Base-by-base conservation (phyloP, 2,329 filamentous ascomycete species). In the Calonectria fujianensis region DNA sequence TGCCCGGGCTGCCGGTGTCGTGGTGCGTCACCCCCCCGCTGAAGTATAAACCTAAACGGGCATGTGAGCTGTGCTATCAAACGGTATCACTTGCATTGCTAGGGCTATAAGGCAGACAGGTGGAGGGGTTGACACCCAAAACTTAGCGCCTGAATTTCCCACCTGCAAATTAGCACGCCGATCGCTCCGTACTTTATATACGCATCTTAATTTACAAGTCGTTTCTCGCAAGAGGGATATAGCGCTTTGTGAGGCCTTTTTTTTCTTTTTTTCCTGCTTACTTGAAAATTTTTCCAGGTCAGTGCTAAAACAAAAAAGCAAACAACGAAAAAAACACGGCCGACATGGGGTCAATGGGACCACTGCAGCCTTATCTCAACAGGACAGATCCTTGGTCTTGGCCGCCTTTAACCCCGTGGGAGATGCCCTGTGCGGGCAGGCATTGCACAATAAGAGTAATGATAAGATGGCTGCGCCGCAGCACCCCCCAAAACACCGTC, bases 401-500 rank as follows among this genome's bases (percentile, higher is more conserved):
- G 57, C n/a, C 24, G n/a, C n/a, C 57, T 41, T 61, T 48, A 24
- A 24, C 45, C 45, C 45, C 45, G 45, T 48, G 45, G 35, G n/a
- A 37, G 35, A 18, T 61, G 57, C 57, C 35, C 32, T 41, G 35
- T 16, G 57, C 35, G 14, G 14, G 57, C 35, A 16, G 16, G 57
- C 9, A 61, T 29, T 41, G 24, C 24, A 61, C 57, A 39, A 29
- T 61, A 61, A 61, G n/a, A 41, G 57, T 41, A 61, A 61, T 61
- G 57, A 61, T 63, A 41, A 41, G 57, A 41, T 63, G 57, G 14
- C 57, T 63, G 57, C 35, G 57, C 57, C 57, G 57, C 57, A 63
- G 24, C n/a, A 24, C 35, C 4, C 57, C 54, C 35, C 37, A 61
- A 61, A 37, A 63, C 35, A 18, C 35, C 35, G 27, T 41, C 35